phyloP scores from a whole-genome alignment of 257 asterid genomes.

The Coffea eugenioides region DNA sequence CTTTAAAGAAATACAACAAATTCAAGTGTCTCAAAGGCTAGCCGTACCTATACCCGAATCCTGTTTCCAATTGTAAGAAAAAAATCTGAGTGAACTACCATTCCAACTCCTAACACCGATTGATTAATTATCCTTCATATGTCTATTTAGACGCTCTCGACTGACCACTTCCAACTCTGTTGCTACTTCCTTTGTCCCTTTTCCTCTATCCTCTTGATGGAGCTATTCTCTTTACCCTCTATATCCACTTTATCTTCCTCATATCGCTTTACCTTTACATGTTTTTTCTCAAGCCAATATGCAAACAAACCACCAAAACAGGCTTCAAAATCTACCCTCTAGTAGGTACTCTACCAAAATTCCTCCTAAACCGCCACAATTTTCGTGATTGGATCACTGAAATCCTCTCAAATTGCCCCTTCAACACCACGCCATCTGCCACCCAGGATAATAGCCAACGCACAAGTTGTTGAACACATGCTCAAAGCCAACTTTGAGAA shows the following conservation, averaged over 20 bases:
- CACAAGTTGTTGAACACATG: slow-evolving; percentile 62
- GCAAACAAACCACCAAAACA: slow-evolving; percentile 2
- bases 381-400: slow-evolving; percentile 77
- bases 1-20: too few relatives aligned
- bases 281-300: not conserved
- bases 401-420: slow-evolving; percentile 47
- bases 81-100: too few relatives aligned
- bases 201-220: slow-evolving; percentile 8
- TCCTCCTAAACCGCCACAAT: slow-evolving; percentile 77
- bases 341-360: slow-evolving; percentile 68
- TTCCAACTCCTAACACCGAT: too few relatives aligned
- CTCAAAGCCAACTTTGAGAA: slow-evolving; percentile 69
- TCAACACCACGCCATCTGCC: slow-evolving; percentile 59
- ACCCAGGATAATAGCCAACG: slow-evolving; percentile 84
- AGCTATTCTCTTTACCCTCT: slow-evolving; percentile 1
- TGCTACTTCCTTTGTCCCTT: not conserved
- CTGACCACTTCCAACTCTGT: too few relatives aligned
- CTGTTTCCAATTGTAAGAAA: too few relatives aligned
- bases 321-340: slow-evolving; percentile 44
- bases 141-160: too few relatives aligned
- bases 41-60: too few relatives aligned
- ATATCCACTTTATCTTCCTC: slow-evolving; percentile 13
- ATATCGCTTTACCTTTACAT: slow-evolving; percentile 22
- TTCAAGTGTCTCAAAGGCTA: too few relatives aligned
- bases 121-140: too few relatives aligned